Conservation (phyloP, 305 asterid genomes). For the Solanum chacoense region DNA sequence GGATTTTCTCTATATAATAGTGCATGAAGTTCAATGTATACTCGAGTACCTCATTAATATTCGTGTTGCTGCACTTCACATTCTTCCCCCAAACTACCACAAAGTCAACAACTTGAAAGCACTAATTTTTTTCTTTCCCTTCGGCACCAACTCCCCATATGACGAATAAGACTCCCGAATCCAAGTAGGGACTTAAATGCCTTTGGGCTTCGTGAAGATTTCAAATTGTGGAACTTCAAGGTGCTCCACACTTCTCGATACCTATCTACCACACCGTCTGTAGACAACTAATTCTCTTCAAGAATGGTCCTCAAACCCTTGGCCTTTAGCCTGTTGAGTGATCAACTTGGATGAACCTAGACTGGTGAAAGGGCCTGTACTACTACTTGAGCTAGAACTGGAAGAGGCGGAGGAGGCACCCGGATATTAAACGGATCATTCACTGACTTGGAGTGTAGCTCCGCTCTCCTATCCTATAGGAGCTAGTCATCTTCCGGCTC, state of each 20-base stretch:
- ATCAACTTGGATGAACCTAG: neutral
- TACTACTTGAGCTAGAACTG: neutral
- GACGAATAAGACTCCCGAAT: neutral
- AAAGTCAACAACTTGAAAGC: neutral
- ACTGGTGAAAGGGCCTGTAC: neutral
- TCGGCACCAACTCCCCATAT: neutral
- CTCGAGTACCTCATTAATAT: neutral
- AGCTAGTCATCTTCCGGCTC: neutral
- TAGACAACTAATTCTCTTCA: neutral
- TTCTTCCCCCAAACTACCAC: neutral
- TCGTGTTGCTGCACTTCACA: neutral
- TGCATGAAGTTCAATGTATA: too few species aligned
- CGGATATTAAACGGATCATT: neutral
- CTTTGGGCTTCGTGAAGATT: neutral
- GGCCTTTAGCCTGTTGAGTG: neutral
- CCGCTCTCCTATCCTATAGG: neutral
- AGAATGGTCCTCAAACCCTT: neutral
- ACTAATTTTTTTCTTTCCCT: neutral
- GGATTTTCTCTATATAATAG: neutral
- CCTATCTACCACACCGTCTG: neutral
- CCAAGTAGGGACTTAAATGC: neutral
- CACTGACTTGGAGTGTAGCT: neutral
- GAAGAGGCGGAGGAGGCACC: neutral
- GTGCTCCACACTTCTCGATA: neutral
- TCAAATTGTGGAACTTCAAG: neutral